Evolutionary conservation across 306 rosid species (phyloP).

Genomic region (Luffa aegyptiaca): DNA sequence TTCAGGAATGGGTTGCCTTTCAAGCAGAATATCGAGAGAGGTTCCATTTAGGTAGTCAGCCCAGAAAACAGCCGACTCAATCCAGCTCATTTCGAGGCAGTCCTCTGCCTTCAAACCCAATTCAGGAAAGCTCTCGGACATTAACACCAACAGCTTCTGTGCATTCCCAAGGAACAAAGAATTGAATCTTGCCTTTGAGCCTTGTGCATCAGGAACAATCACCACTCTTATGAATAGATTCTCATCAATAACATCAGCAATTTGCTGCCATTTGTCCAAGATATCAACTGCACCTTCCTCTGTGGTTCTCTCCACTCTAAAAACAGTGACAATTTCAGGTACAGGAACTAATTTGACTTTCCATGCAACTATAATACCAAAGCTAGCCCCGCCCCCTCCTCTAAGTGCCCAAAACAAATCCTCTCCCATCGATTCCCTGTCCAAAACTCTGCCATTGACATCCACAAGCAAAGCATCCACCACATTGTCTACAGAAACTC

Average conservation of each 20-base stretch:
- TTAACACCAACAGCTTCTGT: slow-evolving; percentile 22
- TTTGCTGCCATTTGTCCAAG: slow-evolving; percentile 50
- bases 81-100: slow-evolving; percentile 49
- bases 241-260: slow-evolving; percentile 29
- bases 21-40: slow-evolving; percentile 28
- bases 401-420: slow-evolving; percentile 75
- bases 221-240: slow-evolving; percentile 46
- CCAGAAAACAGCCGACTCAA: slow-evolving; percentile 41
- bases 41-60: slow-evolving; percentile 41
- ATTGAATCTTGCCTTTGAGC: slow-evolving; percentile 29
- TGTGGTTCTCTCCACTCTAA: slow-evolving; percentile 44
- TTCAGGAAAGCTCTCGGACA: slow-evolving; percentile 38
- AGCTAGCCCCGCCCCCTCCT: slow-evolving; percentile 78
- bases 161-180: slow-evolving; percentile 53
- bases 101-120: slow-evolving; percentile 33
- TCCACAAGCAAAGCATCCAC: slow-evolving; percentile 44
- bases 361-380: slow-evolving; percentile 56
- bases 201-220: slow-evolving; percentile 25
- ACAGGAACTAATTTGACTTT: slow-evolving; percentile 42
- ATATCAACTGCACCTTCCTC: slow-evolving; percentile 45
- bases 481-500: slow-evolving; percentile 47
- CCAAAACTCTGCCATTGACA: slow-evolving; percentile 35
- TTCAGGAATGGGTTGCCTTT: slow-evolving; percentile 27
- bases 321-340: slow-evolving; percentile 45
- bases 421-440: slow-evolving; percentile 56